phyloP scores from a whole-genome alignment of 768 basidiomycete genomes.

The Leccinum variicolor region DNA sequence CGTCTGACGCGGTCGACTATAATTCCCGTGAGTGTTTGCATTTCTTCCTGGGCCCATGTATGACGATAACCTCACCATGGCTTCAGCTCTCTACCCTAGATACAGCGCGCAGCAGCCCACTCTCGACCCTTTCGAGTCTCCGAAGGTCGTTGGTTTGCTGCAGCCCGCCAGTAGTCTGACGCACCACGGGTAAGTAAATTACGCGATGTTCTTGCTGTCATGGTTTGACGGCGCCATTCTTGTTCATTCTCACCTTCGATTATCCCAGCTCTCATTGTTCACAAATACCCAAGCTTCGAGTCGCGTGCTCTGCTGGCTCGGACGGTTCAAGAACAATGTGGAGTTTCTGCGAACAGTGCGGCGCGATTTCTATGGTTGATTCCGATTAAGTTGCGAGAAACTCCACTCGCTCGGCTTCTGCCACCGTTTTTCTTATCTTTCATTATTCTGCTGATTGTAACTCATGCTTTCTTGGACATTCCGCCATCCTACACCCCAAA shows the following conservation, averaged over 20 bases:
- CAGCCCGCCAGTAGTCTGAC: slow-evolving; percentile 59
- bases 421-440: slow-evolving; percentile 23
- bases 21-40: slow-evolving; percentile 44
- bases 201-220: background rate
- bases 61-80: background rate
- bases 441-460: slow-evolving; percentile 31
- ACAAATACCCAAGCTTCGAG: slow-evolving; percentile 79
- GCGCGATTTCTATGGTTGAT: slow-evolving; percentile 86
- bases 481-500: slow-evolving; percentile 20
- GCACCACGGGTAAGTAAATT: slow-evolving; percentile 66
- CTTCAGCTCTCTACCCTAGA: slow-evolving; percentile 49
- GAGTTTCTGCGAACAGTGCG: slow-evolving; percentile 86
- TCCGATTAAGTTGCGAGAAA: slow-evolving; percentile 44
- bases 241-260: slow-evolving; percentile 8
- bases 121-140: slow-evolving; percentile 46
- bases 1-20: slow-evolving; percentile 44
- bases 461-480: slow-evolving; percentile 26
- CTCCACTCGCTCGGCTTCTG: slow-evolving; percentile 4
- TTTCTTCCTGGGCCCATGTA: background rate
- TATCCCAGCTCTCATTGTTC: slow-evolving; percentile 57
- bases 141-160: slow-evolving; percentile 55
- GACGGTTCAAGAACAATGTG: slow-evolving; percentile 77
- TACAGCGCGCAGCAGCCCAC: slow-evolving; percentile 63
- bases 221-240: slow-evolving; percentile 11
- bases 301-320: slow-evolving; percentile 68